phyloP scores from a whole-genome alignment of 2,329 filamentous ascomycete genomes.

The Aspergillus ustus region DNA sequence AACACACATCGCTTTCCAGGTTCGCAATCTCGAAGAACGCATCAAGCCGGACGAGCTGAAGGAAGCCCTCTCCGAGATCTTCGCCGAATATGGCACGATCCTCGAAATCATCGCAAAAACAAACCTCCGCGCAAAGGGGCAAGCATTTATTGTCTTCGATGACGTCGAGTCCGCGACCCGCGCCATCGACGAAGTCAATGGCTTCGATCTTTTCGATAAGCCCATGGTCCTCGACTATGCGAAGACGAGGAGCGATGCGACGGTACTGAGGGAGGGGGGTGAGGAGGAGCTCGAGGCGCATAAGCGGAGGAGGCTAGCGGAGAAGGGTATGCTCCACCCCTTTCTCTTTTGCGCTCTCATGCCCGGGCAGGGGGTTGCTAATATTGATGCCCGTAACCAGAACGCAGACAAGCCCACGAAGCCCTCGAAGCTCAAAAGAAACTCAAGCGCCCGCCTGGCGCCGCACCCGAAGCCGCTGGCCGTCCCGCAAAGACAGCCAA shows the following conservation, averaged over 20 bases:
- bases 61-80: conserved; percentile 74
- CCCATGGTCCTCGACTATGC: conserved; percentile 85
- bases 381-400: conserved; percentile 40
- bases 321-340: conserved; percentile 70
- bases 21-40: conserved; percentile 88
- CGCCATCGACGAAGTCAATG: conserved; percentile 87
- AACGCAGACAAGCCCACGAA: conserved; percentile 80
- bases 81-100: conserved; percentile 85
- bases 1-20: conserved; percentile 37
- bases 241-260: conserved; percentile 83
- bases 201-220: conserved; percentile 91
- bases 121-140: conserved; percentile 89
- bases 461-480: conserved; percentile 47
- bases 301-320: conserved; percentile 79
- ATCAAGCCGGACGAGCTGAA: conserved; percentile 80
- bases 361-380: background rate
- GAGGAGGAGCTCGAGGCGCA: conserved; percentile 85
- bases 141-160: conserved; percentile 94
- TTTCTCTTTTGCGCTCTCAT: conserved; percentile 4
- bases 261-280: conserved; percentile 73
- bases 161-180: conserved; percentile 74
- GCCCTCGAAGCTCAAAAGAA: conserved; percentile 78
- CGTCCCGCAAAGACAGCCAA: conserved; percentile 73
- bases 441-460: conserved; percentile 66
- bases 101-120: conserved; percentile 86